Conservation (phyloP, 306 rosid species). For the Nissolia schottii region DNA sequence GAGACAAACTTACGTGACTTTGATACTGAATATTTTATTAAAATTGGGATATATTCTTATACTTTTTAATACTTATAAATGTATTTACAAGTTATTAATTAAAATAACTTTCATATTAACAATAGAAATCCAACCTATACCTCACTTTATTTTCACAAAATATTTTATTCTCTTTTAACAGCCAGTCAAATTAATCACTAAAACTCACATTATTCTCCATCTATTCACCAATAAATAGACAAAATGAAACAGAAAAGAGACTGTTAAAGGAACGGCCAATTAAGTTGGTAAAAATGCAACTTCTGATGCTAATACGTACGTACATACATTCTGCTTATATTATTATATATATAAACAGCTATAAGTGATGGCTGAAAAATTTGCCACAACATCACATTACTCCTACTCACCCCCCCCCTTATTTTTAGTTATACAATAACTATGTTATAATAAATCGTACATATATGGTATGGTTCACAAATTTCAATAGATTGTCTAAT, state of each 20-base stretch:
- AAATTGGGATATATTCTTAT: too few relatives aligned
- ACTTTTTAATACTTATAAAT: too few relatives aligned
- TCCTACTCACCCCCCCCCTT: too few relatives aligned
- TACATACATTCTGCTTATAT: not conserved
- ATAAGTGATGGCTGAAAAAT: not conserved
- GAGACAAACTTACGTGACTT: too few relatives aligned
- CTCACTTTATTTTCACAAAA: not conserved
- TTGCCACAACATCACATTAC: not conserved
- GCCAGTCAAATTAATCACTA: constrained; percentile 2
- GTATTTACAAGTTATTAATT: too few relatives aligned
- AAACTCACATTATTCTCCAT: not conserved
- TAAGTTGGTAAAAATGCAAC: not conserved
- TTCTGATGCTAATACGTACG: not conserved
- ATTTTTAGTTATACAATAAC: not conserved
- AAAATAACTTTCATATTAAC: too few relatives aligned
- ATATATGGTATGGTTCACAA: constrained; percentile 23
- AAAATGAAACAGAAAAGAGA: not conserved
- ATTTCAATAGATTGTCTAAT: not conserved
- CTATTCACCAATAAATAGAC: not conserved
- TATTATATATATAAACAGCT: not conserved
- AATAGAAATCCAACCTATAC: too few relatives aligned
- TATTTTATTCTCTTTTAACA: not conserved
- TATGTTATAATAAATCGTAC: not conserved
- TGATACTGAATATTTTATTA: too few relatives aligned
- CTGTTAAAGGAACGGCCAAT: not conserved